phyloP scores from a whole-genome alignment of 352 stramenopile species.

The Pythium aristosporum region DNA sequence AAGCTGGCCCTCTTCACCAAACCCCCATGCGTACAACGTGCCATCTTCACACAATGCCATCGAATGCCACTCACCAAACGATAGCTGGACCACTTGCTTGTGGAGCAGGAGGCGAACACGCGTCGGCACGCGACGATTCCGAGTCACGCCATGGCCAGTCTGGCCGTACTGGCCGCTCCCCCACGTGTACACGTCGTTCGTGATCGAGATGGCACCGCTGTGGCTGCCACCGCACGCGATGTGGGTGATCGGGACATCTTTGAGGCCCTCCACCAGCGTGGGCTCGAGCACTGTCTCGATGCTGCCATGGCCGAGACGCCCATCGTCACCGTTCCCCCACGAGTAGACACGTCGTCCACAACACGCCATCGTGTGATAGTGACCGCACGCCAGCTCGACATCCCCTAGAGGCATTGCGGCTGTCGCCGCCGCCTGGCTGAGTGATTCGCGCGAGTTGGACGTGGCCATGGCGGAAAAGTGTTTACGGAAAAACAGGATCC shows the following conservation, averaged over 20 bases:
- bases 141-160: constrained; percentile 41
- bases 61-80: constrained; percentile 74
- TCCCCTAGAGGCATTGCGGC: constrained; percentile 26
- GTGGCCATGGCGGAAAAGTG: constrained; percentile 2
- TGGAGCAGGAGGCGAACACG: constrained; percentile 45
- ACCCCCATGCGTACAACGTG: constrained; percentile 61
- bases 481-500: constrained; percentile 53
- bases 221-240: constrained; percentile 61
- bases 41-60: constrained; percentile 58
- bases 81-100: constrained; percentile 45
- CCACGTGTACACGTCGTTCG: constrained; percentile 59
- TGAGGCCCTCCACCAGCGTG: constrained; percentile 33
- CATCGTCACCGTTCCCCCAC: constrained; percentile 68
- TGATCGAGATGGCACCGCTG: constrained; percentile 43
- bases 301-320: constrained; percentile 51
- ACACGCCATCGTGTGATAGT: constrained; percentile 62
- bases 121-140: constrained; percentile 39
- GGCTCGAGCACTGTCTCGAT: constrained; percentile 46
- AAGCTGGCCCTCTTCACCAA: constrained; percentile 72
- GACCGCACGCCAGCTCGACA: constrained; percentile 45
- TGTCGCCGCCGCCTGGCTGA: constrained; percentile 3
- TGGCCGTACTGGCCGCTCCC: constrained; percentile 58
- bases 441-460: constrained; percentile 12
- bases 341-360: constrained; percentile 45
- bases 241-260: constrained; percentile 32